A percentile compares a stretch with the other conserved stretches of the same genome.
phyloP scores from a whole-genome alignment of 1,139 yeast species.

The Yamadazyma sp. region DNA sequence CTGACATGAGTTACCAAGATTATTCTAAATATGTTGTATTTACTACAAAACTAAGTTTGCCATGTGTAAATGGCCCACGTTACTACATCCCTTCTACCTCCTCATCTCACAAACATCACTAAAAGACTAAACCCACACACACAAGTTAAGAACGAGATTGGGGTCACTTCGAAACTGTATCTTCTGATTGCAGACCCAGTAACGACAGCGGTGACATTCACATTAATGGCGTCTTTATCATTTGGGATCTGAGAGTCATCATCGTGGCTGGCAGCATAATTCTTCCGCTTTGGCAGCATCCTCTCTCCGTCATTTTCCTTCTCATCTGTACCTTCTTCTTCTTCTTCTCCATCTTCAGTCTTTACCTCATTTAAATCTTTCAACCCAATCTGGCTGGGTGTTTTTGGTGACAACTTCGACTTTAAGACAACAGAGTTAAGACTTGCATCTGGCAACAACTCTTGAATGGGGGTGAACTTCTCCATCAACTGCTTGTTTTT shows the following conservation, averaged over 20 bases:
- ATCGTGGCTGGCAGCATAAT: no score
- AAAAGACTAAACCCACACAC: not conserved
- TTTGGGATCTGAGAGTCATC: no score
- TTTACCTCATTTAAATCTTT: conserved; percentile 1
- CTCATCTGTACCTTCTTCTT: not conserved
- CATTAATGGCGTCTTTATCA: not conserved
- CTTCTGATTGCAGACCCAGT: not conserved
- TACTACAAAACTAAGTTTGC: not conserved
- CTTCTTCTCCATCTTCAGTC: not conserved
- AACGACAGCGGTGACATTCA: conserved; percentile 2
- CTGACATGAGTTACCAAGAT: conserved; percentile 20
- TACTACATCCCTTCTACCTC: no score
- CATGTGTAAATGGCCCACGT: no score
- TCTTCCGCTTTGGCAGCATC: no score
- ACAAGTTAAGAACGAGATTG: no score
- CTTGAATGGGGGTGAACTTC: not conserved
- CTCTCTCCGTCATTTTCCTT: no score
- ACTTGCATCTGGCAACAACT: not conserved
- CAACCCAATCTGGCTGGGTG: conserved; percentile 7
- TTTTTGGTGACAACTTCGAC: conserved; percentile 13
- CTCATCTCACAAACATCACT: not conserved
- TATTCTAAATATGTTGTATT: not conserved
- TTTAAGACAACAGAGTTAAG: conserved; percentile 3
- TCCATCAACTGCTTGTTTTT: not conserved
- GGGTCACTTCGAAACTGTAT: no score